Evolutionary conservation across 2,329 filamentous ascomycete genomes (phyloP).

Genomic region (Ilyonectria sp.): DNA sequence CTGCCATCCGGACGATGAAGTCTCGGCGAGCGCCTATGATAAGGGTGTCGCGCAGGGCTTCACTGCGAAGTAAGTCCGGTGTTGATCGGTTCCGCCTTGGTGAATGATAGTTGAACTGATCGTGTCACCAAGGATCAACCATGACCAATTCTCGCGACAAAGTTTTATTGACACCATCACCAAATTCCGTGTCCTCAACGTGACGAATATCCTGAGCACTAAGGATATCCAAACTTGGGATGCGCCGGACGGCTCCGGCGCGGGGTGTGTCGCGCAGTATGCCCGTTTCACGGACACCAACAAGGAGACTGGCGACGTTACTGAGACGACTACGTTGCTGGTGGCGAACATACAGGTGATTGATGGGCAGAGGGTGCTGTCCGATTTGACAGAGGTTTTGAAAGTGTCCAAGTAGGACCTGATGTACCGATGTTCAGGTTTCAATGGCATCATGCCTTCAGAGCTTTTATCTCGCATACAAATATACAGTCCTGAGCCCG

Average conservation of each 20-base stretch:
- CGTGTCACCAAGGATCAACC: constrained; percentile 1
- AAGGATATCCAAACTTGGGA: neutral
- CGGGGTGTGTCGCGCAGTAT: neutral
- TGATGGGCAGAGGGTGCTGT: constrained; percentile 1
- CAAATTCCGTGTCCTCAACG: neutral
- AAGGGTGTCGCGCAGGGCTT: neutral
- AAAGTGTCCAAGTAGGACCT: neutral
- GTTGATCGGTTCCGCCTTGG: neutral
- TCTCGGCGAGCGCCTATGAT: neutral
- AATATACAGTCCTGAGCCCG: neutral
- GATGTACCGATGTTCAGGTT: neutral
- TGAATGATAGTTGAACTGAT: neutral
- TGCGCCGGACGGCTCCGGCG: neutral
- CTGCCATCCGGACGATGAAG: neutral
- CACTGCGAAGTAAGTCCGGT: neutral
- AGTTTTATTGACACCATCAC: neutral
- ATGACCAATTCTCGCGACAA: neutral
- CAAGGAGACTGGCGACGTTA: neutral
- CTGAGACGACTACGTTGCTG: neutral
- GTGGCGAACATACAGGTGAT: neutral
- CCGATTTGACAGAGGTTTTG: neutral
- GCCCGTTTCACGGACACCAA: neutral
- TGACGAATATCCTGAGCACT: neutral
- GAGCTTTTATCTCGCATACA: neutral
- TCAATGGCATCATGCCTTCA: neutral